Evolutionary conservation across 2,329 filamentous ascomycete genomes (phyloP).

Genomic region (Sporothrix pallida): DNA sequence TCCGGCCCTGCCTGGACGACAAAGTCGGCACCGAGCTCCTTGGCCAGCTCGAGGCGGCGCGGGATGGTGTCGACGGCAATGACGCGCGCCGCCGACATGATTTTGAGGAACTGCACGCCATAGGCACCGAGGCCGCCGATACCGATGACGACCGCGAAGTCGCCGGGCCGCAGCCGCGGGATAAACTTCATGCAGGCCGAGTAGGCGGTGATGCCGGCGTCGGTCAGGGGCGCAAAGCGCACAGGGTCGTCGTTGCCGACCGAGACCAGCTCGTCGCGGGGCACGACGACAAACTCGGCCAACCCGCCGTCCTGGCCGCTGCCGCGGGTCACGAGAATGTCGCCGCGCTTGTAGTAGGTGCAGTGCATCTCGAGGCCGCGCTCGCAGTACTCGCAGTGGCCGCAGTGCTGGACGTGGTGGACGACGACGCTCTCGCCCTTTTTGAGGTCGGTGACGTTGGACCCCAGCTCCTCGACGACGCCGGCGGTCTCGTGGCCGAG

Average conservation of each 20-base stretch:
- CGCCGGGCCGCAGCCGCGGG: slow-evolving; percentile 19
- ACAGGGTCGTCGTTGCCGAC: slow-evolving; percentile 27
- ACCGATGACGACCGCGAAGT: slow-evolving; percentile 20
- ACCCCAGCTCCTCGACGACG: slow-evolving; percentile 20
- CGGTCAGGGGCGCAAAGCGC: slow-evolving; percentile 24
- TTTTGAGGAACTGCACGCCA: slow-evolving; percentile 28
- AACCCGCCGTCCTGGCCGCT: slow-evolving; percentile 19
- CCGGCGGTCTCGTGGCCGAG: slow-evolving; percentile 25
- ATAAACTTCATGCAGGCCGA: slow-evolving; percentile 30
- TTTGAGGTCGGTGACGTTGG: slow-evolving; percentile 14
- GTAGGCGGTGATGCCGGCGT: slow-evolving; percentile 31
- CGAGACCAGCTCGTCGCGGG: slow-evolving; percentile 19
- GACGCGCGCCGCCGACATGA: slow-evolving; percentile 27
- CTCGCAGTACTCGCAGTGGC: slow-evolving; percentile 23
- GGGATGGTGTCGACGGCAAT: slow-evolving; percentile 26
- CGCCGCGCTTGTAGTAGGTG: slow-evolving; percentile 14
- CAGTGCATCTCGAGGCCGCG: slow-evolving; percentile 24
- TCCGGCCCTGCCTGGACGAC: neutral
- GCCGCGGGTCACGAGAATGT: slow-evolving; percentile 19
- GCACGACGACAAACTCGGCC: slow-evolving; percentile 25
- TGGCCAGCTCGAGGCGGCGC: neutral
- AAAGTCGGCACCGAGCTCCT: slow-evolving; percentile 25
- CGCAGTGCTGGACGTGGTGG: slow-evolving; percentile 29
- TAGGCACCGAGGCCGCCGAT: slow-evolving; percentile 25
- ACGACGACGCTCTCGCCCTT: slow-evolving; percentile 25